These are phyloP conservation scores for Hypoxylon lenormandii DNA, from an alignment of 495 filamentous ascomycete species.

Conservation along the genomic window DNA sequence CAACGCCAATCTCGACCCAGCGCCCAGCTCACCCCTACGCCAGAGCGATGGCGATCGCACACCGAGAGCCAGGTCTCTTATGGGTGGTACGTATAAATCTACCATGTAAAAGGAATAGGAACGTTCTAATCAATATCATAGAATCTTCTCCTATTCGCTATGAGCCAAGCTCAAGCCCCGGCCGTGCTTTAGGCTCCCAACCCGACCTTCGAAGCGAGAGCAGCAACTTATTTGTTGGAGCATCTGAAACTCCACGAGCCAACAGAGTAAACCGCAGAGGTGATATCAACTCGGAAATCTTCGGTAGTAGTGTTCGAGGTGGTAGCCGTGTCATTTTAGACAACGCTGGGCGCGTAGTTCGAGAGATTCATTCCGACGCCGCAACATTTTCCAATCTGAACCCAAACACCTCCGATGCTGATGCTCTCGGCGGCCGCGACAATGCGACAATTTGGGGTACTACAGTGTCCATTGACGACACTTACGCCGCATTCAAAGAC, in stretches of 20 bases:
- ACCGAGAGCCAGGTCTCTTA: conserved; percentile 71
- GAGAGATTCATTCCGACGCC: conserved; percentile 75
- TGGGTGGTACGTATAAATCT: conserved; percentile 64
- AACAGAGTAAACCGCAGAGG: conserved; percentile 68
- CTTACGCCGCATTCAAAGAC: conserved; percentile 85
- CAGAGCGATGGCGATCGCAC: conserved; percentile 71
- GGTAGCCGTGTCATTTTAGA: conserved; percentile 82
- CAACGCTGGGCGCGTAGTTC: conserved; percentile 78
- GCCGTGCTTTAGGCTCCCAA: conserved; percentile 68
- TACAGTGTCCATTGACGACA: conserved; percentile 91
- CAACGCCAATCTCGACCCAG: conserved; percentile 64
- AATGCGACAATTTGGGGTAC: conserved; percentile 95
- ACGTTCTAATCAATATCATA: conserved; percentile 52
- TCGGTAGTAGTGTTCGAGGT: conserved; percentile 72
- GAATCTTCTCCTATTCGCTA: conserved; percentile 93
- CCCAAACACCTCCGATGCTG: conserved; percentile 89
- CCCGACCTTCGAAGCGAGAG: conserved; percentile 79
- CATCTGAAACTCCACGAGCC: conserved; percentile 66
- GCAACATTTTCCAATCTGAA: conserved; percentile 87
- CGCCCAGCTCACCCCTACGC: conserved; percentile 74
- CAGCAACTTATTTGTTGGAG: conserved; percentile 85
- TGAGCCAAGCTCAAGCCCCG: conserved; percentile 85
- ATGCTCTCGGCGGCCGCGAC: conserved; percentile 82
- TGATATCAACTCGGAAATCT: conserved; percentile 83
- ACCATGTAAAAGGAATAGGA: background rate